Evolutionary conservation across 495 filamentous ascomycete species (phyloP).

Genomic region (Copromyces sp.): DNA sequence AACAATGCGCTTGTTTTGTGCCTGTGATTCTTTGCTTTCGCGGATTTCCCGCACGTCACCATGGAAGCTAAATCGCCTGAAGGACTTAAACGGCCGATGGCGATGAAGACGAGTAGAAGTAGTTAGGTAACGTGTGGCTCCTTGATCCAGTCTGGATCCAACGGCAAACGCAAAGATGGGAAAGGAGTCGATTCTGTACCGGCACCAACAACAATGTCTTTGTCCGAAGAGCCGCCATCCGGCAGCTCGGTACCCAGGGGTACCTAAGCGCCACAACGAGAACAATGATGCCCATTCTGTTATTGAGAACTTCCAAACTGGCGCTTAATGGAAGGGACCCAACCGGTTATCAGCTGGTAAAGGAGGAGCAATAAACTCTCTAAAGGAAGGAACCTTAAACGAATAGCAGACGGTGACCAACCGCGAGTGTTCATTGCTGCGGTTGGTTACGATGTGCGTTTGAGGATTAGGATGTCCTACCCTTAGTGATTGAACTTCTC

Average conservation of each 20-base stretch:
- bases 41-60: too few species aligned
- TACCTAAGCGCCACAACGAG: background rate
- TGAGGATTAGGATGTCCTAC: background rate
- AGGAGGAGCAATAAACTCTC: background rate
- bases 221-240: background rate
- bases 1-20: too few species aligned
- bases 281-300: background rate
- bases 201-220: background rate
- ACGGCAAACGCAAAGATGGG: background rate
- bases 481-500: background rate
- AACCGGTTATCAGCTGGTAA: background rate
- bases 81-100: too few species aligned
- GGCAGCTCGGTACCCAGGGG: background rate
- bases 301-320: background rate
- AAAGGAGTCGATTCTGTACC: background rate
- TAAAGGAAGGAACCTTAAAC: background rate
- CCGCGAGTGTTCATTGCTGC: background rate
- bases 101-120: background rate
- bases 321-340: background rate
- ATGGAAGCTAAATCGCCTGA: too few species aligned
- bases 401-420: background rate
- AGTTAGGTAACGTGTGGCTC: background rate
- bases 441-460: background rate
- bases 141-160: background rate
- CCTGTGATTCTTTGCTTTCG: too few species aligned